Evolutionary conservation across 306 rosid genomes (phyloP).

Genomic region (Mimosa bimucronata): DNA sequence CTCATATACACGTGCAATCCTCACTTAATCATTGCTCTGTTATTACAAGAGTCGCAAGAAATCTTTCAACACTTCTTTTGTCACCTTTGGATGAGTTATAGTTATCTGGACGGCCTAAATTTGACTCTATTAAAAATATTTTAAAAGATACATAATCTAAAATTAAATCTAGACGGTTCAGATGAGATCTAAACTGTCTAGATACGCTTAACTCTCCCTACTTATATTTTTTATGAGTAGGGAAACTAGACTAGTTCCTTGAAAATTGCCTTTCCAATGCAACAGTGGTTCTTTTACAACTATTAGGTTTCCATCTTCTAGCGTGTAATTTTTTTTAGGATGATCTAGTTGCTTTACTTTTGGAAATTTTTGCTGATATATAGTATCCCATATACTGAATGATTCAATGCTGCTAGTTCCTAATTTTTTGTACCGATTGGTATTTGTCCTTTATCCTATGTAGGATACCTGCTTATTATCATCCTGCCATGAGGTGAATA

Average conservation of each 20-base stretch:
- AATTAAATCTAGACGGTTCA: no score
- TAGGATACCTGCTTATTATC: constrained; percentile 2
- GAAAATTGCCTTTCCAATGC: background rate
- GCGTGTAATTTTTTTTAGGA: background rate
- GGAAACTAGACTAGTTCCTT: no score
- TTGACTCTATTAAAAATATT: no score
- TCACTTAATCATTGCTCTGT: no score
- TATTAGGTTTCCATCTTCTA: constrained; percentile 6
- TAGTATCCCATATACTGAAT: constrained; percentile 14
- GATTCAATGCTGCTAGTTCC: constrained; percentile 27
- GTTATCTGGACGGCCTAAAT: no score
- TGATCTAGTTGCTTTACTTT: background rate
- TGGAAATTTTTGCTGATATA: constrained; percentile 7
- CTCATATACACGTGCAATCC: no score
- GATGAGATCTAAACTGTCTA: no score
- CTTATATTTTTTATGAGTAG: no score
- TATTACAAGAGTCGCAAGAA: no score
- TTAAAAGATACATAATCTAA: no score
- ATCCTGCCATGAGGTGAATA: constrained; percentile 7
- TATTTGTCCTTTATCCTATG: constrained; percentile 10
- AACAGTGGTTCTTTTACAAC: background rate
- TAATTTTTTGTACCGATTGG: background rate
- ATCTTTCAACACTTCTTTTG: background rate
- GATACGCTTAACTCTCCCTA: no score
- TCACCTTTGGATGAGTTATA: no score